A percentile compares a stretch with the other conserved stretches of the same genome.
phyloP scores from a whole-genome alignment of 495 filamentous ascomycete genomes.

The Oidiodendron maius region DNA sequence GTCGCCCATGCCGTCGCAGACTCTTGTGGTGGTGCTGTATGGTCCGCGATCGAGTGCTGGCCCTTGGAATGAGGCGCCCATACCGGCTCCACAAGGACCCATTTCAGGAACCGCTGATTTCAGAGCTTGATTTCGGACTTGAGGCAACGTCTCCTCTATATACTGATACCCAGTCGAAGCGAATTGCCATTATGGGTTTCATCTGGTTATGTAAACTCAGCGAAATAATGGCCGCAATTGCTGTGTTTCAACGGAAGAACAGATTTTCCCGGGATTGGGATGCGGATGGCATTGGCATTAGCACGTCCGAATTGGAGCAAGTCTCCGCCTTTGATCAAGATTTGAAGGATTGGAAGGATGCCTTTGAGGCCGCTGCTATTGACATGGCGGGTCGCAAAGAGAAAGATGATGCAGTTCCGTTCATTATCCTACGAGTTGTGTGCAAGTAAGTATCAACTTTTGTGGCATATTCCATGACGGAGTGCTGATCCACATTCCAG shows the following conservation, averaged over 20 bases:
- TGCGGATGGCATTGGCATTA: background rate
- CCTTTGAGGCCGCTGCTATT: background rate
- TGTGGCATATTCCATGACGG: background rate
- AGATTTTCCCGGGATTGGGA: constrained; percentile 6
- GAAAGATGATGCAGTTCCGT: constrained; percentile 1
- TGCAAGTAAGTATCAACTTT: constrained; percentile 4
- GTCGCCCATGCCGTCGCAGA: background rate
- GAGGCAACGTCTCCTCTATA: constrained; percentile 1
- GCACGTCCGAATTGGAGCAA: background rate
- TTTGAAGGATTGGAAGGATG: constrained; percentile 3
- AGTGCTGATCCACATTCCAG: background rate
- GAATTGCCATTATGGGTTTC: constrained; percentile 2
- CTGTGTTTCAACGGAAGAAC: constrained; percentile 3
- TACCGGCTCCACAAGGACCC: constrained; percentile 9
- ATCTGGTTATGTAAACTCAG: constrained; percentile 14
- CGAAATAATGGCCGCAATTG: constrained; percentile 10
- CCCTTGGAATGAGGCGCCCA: constrained; percentile 11
- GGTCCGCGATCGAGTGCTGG: constrained; percentile 11
- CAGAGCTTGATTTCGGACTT: constrained; percentile 7
- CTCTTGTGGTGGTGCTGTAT: constrained; percentile 16
- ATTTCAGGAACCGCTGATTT: constrained; percentile 9
- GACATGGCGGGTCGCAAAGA: background rate
- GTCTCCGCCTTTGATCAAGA: background rate
- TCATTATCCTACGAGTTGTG: constrained; percentile 8
- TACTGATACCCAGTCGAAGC: constrained; percentile 5